Base-by-base conservation (phyloP, 805 yeast species). In the Kazachstania africana region DNA sequence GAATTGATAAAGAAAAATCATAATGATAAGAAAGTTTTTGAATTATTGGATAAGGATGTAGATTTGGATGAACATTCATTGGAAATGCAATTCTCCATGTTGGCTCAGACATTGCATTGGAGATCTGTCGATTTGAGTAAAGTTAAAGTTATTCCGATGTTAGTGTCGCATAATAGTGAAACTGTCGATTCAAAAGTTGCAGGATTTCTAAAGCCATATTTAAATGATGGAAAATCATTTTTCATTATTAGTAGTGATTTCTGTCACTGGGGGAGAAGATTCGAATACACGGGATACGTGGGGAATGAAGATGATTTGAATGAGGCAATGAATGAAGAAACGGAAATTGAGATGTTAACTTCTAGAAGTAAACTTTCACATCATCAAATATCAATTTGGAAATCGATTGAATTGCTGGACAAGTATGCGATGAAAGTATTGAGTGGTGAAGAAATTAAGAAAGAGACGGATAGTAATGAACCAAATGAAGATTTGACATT, bases 61-160 rank as follows among this genome's bases (percentile, higher is more conserved):
- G 98, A 91, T 52, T 73, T 75, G 36, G 79, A 78, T 12, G 98
- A 91, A 52, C 98, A 91, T 53, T 78, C 91, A 31, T 72, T 91
- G 46, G 98, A 91, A 48, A 82, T 91, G 95, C 97, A 91, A 55
- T 68, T 78, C 49, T 95, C 97, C 0, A 52, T 45, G 55, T 30
- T 47, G 19, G 42, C 32, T n/a, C 76, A 71, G 37, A 58, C 82
- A 6, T 65, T 70, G 43, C 65, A 70, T 36, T 57, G 66, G 33
- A 63, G 76, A 8, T 27, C 24, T 1, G 16, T 24, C 4, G 31
- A 47, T 3, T 37, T 55, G 39, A 63, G 42, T n/a, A 40, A 31
- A 38, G 77, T 63, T 10, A 53, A 50, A 21, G 69, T 88, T 6
- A 65, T 91, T 2, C 98, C 98, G 0, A 70, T 91, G 27, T 63